Evolutionary conservation across 1,139 yeast species (phyloP).

Genomic region (Pneumocystis jirovecii): DNA sequence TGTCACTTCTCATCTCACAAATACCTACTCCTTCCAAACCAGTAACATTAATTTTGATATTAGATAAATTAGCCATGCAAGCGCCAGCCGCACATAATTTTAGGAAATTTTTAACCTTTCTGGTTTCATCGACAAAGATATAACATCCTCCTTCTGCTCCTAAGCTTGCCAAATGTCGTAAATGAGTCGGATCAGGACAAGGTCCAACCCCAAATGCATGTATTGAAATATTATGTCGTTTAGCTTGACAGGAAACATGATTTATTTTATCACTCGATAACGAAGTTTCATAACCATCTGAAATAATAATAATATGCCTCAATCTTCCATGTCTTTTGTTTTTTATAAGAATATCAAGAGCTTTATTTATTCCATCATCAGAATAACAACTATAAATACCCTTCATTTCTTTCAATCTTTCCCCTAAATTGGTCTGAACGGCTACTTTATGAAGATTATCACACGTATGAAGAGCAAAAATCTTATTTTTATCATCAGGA

Average conservation of each 20-base stretch:
- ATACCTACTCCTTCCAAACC: background rate
- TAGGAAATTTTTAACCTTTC: background rate
- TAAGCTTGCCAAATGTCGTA: background rate
- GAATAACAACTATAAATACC: background rate
- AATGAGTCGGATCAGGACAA: background rate
- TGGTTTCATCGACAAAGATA: background rate
- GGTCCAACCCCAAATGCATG: background rate
- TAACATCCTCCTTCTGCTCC: background rate
- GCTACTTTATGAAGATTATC: background rate
- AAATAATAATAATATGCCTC: background rate
- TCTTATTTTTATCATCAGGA: background rate
- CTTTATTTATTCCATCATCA: background rate
- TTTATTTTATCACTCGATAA: background rate
- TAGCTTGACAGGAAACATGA: background rate
- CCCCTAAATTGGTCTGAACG: background rate
- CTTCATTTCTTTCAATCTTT: background rate
- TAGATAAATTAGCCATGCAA: background rate
- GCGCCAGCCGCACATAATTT: background rate
- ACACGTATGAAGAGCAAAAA: constrained; percentile 1
- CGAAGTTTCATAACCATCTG: background rate
- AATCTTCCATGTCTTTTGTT: background rate
- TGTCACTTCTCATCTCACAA: background rate
- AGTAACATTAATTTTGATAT: background rate
- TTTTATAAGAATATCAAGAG: background rate
- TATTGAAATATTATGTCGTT: background rate